Conservation (phyloP, 1,139 yeast genomes). For the Kazachstania sp. region DNA sequence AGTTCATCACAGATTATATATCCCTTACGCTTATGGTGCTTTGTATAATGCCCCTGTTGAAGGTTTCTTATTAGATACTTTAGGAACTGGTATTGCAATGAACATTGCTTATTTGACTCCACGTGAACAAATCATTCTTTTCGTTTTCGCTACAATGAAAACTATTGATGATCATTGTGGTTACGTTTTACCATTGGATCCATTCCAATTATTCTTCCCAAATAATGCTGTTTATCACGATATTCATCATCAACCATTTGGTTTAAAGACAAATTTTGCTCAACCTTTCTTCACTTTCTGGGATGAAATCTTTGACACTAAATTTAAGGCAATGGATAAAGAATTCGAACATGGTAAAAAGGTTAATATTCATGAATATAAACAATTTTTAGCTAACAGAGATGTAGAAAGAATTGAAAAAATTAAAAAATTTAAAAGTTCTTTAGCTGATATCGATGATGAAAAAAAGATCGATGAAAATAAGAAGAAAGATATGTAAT, state of each 20-base stretch:
- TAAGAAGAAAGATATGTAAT: conserved; percentile 4
- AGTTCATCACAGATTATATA: conserved; percentile 86
- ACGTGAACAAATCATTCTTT: conserved; percentile 67
- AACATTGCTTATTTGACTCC: conserved; percentile 55
- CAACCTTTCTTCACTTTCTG: conserved; percentile 95
- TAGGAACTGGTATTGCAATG: conserved; percentile 83
- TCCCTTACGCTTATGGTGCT: conserved; percentile 96
- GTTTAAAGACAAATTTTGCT: conserved; percentile 86
- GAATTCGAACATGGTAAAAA: conserved; percentile 20
- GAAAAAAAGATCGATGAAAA: conserved; percentile 1
- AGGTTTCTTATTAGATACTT: conserved; percentile 84
- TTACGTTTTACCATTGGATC: conserved; percentile 81
- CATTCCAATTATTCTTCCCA: conserved; percentile 83
- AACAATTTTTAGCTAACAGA: conserved; percentile 48
- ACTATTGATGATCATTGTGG: conserved; percentile 99
- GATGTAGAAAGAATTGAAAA: conserved; percentile 21
- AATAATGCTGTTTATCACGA: conserved; percentile 94
- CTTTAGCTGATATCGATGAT: conserved; percentile 5
- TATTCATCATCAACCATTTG: conserved; percentile 94
- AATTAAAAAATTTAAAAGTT: conserved; percentile 13
- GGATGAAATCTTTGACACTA: conserved; percentile 69
- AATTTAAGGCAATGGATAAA: conserved; percentile 41
- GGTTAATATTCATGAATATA: conserved; percentile 52
- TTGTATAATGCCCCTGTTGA: conserved; percentile 88
- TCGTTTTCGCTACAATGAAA: conserved; percentile 83